Evolutionary conservation across 768 basidiomycete genomes (phyloP).

Genomic region (Tylopilus subfusipes): DNA sequence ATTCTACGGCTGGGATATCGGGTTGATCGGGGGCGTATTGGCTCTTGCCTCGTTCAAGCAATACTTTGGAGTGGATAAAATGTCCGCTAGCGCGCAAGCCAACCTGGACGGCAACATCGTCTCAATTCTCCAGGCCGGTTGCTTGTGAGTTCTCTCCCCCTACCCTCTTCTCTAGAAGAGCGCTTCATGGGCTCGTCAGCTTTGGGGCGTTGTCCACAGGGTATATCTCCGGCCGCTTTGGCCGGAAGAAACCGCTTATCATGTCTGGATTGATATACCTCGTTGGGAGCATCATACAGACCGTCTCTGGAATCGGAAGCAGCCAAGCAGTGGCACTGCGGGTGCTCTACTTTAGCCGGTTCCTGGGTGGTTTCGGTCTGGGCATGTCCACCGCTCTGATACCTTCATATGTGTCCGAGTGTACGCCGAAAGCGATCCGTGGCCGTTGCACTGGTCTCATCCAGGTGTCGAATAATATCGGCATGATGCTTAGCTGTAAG

Average conservation of each 20-base stretch:
- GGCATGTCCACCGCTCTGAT: conserved; percentile 51
- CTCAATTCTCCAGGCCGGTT: conserved; percentile 47
- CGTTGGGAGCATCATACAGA: conserved; percentile 47
- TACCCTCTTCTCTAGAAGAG: not conserved
- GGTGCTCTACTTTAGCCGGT: conserved; percentile 48
- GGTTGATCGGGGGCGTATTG: conserved; percentile 49
- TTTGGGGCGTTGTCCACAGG: conserved; percentile 44
- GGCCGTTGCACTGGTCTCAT: conserved; percentile 49
- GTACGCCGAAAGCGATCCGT: conserved; percentile 43
- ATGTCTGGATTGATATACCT: conserved; percentile 45
- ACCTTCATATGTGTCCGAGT: conserved; percentile 52
- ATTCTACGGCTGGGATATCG: conserved; percentile 49
- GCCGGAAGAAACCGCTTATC: conserved; percentile 45
- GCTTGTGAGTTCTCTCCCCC: conserved; percentile 37
- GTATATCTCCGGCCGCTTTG: conserved; percentile 40
- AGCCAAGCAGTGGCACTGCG: conserved; percentile 32
- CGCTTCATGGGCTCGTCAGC: conserved; percentile 14
- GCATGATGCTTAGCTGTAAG: conserved; percentile 37
- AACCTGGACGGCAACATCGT: conserved; percentile 50
- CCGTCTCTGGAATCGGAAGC: conserved; percentile 41
- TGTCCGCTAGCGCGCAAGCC: conserved; percentile 36
- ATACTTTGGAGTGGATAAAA: conserved; percentile 45
- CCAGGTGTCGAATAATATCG: conserved; percentile 31
- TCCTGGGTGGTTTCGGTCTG: conserved; percentile 59
- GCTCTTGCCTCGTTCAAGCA: conserved; percentile 43